Evolutionary conservation across 139 green algal species (phyloP), one percentile per base, ranked within the genome.

Genomic region (Micractinium sp.): DNA sequence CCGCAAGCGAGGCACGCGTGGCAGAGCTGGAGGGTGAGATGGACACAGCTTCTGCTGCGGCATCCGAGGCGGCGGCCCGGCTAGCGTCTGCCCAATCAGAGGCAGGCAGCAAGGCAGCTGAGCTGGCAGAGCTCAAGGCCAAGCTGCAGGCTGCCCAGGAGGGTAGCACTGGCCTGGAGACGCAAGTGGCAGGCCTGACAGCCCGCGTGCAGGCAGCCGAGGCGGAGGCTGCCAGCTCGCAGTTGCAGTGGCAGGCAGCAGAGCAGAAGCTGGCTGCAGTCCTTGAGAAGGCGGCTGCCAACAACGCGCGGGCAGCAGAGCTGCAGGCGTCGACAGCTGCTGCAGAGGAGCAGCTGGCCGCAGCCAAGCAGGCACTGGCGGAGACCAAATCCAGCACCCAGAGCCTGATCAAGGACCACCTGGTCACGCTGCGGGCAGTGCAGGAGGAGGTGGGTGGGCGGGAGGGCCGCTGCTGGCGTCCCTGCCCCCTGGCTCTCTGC

Each of bases 341-440:
- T n/a, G 53, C n/a, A 25, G 41, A 85, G 31, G 80, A 74, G 80
- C 47, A 67, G 53, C 1, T 53, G 53, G 41, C 9, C n/a, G 83
- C 66, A 22, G 83, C 66, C 1, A 35, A 69, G 83, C 15, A 15
- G 38, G 67, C 71, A 38, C 38, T 87, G 66, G 1, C 36, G 38
- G 38, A 86, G 7, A 20, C 81, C 4, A 35, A 86, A 56, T 19
- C n/a, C 22, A 33, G 19, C n/a, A 75, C 35, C 20, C n/a, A n/a
- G 56, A 36, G 16, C 38, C 41, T 79, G 27, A 87, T 87, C 39
- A 27, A 35, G 67, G 83, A 87, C 33, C 36, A 87, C 31, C 39
- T 81, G 67, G 25, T 19, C 0, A 80, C 83, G 25, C 67, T 87
- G 39, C 39, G 71, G 25, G 35, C 23, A 7, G 29, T 87, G 66